Percentiles rank a stretch among this genome's conserved stretches.
Evolutionary conservation across 2,329 filamentous ascomycete species (phyloP).

Genomic region (Phyllosticta ampelicida): DNA sequence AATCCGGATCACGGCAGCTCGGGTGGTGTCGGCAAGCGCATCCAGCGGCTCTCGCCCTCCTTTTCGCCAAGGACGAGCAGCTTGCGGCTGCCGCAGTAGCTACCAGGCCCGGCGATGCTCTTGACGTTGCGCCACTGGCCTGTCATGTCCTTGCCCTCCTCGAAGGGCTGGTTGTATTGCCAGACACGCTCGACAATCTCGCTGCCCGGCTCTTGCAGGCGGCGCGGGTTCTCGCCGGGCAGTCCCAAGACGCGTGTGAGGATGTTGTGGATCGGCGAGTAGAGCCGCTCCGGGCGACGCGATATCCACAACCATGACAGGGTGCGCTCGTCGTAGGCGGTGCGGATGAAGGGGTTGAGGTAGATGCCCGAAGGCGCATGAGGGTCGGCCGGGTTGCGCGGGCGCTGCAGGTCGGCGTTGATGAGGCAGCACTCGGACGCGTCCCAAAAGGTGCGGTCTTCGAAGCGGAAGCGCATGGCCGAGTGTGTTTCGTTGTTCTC

Average conservation of each 20-base stretch:
- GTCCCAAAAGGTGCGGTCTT: slow-evolving; percentile 35
- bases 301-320: slow-evolving; percentile 49
- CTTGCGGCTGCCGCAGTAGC: slow-evolving; percentile 46
- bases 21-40: slow-evolving; percentile 19
- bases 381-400: slow-evolving; percentile 11
- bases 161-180: slow-evolving; percentile 31
- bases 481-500: slow-evolving; percentile 14
- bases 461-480: slow-evolving; percentile 35
- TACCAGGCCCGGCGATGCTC: slow-evolving; percentile 44
- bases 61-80: slow-evolving; percentile 38
- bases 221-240: slow-evolving; percentile 50
- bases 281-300: slow-evolving; percentile 55
- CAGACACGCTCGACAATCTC: slow-evolving; percentile 42
- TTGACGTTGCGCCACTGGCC: slow-evolving; percentile 33
- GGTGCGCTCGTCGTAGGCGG: slow-evolving; percentile 51
- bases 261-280: slow-evolving; percentile 48
- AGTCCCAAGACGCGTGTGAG: slow-evolving; percentile 46
- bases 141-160: slow-evolving; percentile 16
- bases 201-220: slow-evolving; percentile 48
- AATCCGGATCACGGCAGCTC: background rate
- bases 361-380: slow-evolving; percentile 46
- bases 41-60: slow-evolving; percentile 24
- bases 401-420: slow-evolving; percentile 34
- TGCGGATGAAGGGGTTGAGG: slow-evolving; percentile 65
- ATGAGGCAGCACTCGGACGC: slow-evolving; percentile 39